These are phyloP conservation scores for Clonostachys rosea DNA, from an alignment of 2,329 filamentous ascomycete genomes.

Conservation along the genomic window DNA sequence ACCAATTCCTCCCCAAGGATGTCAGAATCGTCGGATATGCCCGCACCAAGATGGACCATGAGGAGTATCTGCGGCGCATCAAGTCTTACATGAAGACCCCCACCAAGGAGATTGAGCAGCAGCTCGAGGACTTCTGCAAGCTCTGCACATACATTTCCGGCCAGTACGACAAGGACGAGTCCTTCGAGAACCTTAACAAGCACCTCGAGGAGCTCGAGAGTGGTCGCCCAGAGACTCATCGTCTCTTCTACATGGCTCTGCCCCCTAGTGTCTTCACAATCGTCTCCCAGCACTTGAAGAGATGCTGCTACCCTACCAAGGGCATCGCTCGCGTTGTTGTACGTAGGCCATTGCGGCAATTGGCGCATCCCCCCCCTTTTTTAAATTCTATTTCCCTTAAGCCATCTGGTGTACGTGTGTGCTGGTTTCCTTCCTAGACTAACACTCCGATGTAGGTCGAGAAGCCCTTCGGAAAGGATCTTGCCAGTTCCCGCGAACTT, in stretches of 20 bases:
- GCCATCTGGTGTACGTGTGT: neutral
- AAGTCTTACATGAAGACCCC: slow-evolving; percentile 99
- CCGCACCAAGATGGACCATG: slow-evolving; percentile 97
- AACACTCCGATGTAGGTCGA: slow-evolving; percentile 63
- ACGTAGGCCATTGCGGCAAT: slow-evolving; percentile 27
- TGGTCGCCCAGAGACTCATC: slow-evolving; percentile 76
- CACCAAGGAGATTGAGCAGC: slow-evolving; percentile 94
- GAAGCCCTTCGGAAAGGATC: slow-evolving; percentile 98
- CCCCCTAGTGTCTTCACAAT: slow-evolving; percentile 97
- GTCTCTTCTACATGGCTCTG: slow-evolving; percentile 98
- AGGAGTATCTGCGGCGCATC: slow-evolving; percentile 90
- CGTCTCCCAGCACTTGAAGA: slow-evolving; percentile 95
- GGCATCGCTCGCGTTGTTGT: slow-evolving; percentile 95
- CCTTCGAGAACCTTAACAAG: slow-evolving; percentile 79
- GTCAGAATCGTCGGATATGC: slow-evolving; percentile 98
- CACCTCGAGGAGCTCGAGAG: slow-evolving; percentile 84
- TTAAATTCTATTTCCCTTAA: neutral
- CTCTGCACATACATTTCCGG: slow-evolving; percentile 94
- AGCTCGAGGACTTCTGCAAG: slow-evolving; percentile 83
- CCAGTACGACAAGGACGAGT: slow-evolving; percentile 96
- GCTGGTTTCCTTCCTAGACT: slow-evolving; percentile 5
- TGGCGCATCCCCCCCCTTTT: neutral
- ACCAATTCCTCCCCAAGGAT: slow-evolving; percentile 97
- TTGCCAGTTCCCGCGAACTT: slow-evolving; percentile 87
- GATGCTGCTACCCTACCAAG: slow-evolving; percentile 88